Evolutionary conservation across 495 filamentous ascomycete genomes (phyloP).

Genomic region (Copromyces sp.): DNA sequence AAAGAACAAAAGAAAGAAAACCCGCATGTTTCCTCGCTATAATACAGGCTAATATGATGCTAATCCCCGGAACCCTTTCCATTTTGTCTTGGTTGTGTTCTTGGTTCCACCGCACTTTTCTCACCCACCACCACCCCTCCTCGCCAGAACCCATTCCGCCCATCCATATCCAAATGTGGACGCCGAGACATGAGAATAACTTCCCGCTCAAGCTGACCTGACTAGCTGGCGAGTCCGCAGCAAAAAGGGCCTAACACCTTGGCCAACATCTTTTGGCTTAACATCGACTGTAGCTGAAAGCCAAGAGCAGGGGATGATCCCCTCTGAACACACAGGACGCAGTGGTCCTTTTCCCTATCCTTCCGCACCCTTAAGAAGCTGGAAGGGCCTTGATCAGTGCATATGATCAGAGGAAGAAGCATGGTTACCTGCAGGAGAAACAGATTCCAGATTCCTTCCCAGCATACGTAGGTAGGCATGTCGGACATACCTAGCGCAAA

Average conservation of each 20-base stretch:
- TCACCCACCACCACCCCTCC: background rate
- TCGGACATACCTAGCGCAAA: background rate
- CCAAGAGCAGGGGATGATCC: background rate
- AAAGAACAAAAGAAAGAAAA: background rate
- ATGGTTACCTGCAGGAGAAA: background rate
- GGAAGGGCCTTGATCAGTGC: background rate
- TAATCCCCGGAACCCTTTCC: background rate
- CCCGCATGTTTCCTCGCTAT: background rate
- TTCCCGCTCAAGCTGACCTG: background rate
- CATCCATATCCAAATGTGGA: background rate
- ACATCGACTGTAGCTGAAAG: background rate
- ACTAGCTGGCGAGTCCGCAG: background rate
- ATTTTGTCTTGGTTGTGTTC: background rate
- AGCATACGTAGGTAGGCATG: background rate
- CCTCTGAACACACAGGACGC: background rate
- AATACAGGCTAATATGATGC: background rate
- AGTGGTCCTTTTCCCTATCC: background rate
- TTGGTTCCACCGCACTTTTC: background rate
- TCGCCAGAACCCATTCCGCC: background rate
- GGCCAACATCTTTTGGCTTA: background rate
- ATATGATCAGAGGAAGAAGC: background rate
- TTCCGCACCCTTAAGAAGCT: background rate
- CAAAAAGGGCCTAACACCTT: background rate
- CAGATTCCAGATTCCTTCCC: background rate
- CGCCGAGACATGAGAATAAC: background rate